Evolutionary conservation across 306 rosid genomes (phyloP), one percentile per base, ranked within the genome.

Genomic region (Inga leiocalycina): DNA sequence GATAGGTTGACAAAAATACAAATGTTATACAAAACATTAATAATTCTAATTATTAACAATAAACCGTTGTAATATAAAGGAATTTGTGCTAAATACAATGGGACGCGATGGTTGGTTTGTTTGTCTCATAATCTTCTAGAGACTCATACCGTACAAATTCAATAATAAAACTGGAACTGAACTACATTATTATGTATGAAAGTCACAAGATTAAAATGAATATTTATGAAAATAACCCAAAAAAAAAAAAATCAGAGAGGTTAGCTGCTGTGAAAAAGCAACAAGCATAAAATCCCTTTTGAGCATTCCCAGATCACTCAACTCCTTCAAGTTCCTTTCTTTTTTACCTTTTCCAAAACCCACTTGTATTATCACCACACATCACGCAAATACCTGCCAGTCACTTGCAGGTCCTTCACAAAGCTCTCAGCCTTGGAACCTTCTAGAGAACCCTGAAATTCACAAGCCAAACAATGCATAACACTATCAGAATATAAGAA

Each of bases 371-470:
- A 22, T 93, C 81, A 94, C 99, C 99, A 97, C 48, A 97, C 98
- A 74, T 97, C 99, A 78, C 99, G 98, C 89, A 94, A 82, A 87
- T 97, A 94, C 83, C 98, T 84, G 68, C 98, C 98, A 68, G 13
- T 90, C 88, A 77, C 91, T 87, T 94, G 98, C 73, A 97, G 92
- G 89, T 85, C 94, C 89, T 97, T 97, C 79, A 97, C 93, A 94
- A 92, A 78, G 89, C 93, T 88, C 89, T 97, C 99, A 12, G 99
- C 93, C 88, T 94, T 84, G 64, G 98, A 92, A 93, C 91, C 89
- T 85, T 89, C 89, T 7, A 97, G 84, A 45, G 95, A 91, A 85
- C 99, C 99, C 99, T 97, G 93, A 77, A 84, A 88, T 80, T 52
- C 71, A 83, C 76, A 72, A 39, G 34, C 35, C 35, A 67, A 8